A percentile compares a stretch with the other conserved stretches of the same genome.
phyloP scores from a whole-genome alignment of 2,329 filamentous ascomycete genomes.

The Claviceps sp. region DNA sequence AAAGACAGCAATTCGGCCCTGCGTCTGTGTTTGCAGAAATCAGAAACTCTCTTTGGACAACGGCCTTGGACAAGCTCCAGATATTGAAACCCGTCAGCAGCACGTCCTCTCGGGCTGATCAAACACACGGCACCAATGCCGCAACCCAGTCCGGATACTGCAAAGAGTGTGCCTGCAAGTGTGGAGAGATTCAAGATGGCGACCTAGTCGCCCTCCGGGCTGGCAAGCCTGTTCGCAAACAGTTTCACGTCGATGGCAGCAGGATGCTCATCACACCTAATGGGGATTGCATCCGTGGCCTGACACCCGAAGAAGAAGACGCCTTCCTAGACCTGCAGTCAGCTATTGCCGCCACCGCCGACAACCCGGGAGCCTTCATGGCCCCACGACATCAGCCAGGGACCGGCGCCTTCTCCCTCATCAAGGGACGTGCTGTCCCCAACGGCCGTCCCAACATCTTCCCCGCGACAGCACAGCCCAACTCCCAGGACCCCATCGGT shows the following conservation, averaged over 20 bases:
- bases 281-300: slow-evolving; percentile 61
- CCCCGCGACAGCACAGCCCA: slow-evolving; percentile 32
- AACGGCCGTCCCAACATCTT: slow-evolving; percentile 51
- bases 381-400: slow-evolving; percentile 40
- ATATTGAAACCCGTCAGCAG: slow-evolving; percentile 23
- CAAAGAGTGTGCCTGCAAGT: slow-evolving; percentile 25
- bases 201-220: slow-evolving; percentile 42
- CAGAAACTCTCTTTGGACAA: slow-evolving; percentile 19
- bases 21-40: slow-evolving; percentile 24
- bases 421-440: slow-evolving; percentile 51
- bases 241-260: slow-evolving; percentile 43
- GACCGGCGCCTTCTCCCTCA: slow-evolving; percentile 44
- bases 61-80: slow-evolving; percentile 20
- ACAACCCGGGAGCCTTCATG: slow-evolving; percentile 41
- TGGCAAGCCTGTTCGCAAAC: slow-evolving; percentile 46
- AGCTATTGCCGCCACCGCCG: slow-evolving; percentile 34
- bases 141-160: slow-evolving; percentile 18
- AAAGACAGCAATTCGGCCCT: slow-evolving; percentile 20
- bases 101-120: slow-evolving; percentile 16
- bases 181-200: slow-evolving; percentile 28
- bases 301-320: slow-evolving; percentile 55
- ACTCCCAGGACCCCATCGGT: slow-evolving; percentile 43
- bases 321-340: slow-evolving; percentile 57
- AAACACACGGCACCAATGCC: slow-evolving; percentile 9
- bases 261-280: slow-evolving; percentile 63